phyloP scores from a whole-genome alignment of 2,329 filamentous ascomycete species.

The Trichophyton schoenleinii region DNA sequence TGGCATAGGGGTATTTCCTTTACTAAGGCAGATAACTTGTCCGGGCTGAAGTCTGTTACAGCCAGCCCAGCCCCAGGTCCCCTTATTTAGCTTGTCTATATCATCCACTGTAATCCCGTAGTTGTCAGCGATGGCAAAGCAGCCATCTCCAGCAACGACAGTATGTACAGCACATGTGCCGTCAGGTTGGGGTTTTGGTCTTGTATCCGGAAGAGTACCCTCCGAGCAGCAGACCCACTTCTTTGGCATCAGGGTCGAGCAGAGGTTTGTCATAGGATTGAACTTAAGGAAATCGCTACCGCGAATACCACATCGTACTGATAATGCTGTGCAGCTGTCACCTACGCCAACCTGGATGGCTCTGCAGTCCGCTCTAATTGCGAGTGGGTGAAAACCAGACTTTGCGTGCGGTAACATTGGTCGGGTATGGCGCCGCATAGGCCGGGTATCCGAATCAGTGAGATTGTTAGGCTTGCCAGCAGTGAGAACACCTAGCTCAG shows the following conservation, averaged over 20 bases:
- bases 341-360: conserved; percentile 13
- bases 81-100: conserved; percentile 30
- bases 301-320: conserved; percentile 3
- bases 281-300: conserved; percentile 14
- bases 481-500: neutral
- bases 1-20: conserved; percentile 33
- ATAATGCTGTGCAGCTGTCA: conserved; percentile 3
- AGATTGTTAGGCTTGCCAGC: neutral
- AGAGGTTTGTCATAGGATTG: conserved; percentile 14
- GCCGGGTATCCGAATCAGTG: neutral
- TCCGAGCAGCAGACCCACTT: conserved; percentile 28
- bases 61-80: conserved; percentile 31
- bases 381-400: neutral
- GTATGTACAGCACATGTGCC: conserved; percentile 29
- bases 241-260: conserved; percentile 21
- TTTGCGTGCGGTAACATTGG: neutral
- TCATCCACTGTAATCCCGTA: conserved; percentile 24
- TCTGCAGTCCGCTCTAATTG: neutral
- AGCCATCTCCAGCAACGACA: conserved; percentile 26
- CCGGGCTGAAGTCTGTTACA: conserved; percentile 26
- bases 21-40: conserved; percentile 30
- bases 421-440: neutral
- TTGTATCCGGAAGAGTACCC: conserved; percentile 24
- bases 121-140: conserved; percentile 27
- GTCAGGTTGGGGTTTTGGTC: conserved; percentile 24